phyloP scores from a whole-genome alignment of 306 rosid genomes.

The Cyclanthera cordifolia region DNA sequence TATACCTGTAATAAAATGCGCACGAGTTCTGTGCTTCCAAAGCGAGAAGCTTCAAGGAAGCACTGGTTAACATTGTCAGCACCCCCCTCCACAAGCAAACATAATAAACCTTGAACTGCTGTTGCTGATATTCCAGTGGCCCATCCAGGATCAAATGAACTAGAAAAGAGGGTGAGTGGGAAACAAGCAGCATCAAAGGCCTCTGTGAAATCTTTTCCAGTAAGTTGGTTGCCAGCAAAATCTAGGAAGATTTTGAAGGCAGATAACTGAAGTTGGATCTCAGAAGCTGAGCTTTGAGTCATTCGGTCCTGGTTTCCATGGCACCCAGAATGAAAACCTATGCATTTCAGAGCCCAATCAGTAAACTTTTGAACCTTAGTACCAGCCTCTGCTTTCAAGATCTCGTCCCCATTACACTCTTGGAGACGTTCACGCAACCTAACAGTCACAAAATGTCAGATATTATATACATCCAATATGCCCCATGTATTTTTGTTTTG shows the following conservation, averaged over 20 bases:
- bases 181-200: conserved; percentile 89
- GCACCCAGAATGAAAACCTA: conserved; percentile 62
- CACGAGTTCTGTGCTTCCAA: conserved; percentile 84
- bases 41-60: conserved; percentile 85
- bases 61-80: conserved; percentile 51
- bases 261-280: conserved; percentile 66
- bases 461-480: not conserved
- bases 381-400: conserved; percentile 73
- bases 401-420: conserved; percentile 79
- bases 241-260: conserved; percentile 69
- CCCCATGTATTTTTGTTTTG: not conserved
- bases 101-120: conserved; percentile 65
- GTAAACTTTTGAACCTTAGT: conserved; percentile 77
- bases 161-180: conserved; percentile 79
- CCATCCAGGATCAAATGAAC: conserved; percentile 77
- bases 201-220: conserved; percentile 82
- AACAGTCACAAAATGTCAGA: conserved; percentile 1
- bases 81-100: conserved; percentile 77
- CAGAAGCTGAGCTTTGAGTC: conserved; percentile 39
- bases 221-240: conserved; percentile 74
- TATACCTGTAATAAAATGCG: conserved; percentile 72
- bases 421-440: conserved; percentile 84
- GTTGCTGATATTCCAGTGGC: conserved; percentile 66
- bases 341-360: conserved; percentile 88
- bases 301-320: conserved; percentile 42